Conservation (phyloP, 441 rosid species). For the Geranium incanum region DNA sequence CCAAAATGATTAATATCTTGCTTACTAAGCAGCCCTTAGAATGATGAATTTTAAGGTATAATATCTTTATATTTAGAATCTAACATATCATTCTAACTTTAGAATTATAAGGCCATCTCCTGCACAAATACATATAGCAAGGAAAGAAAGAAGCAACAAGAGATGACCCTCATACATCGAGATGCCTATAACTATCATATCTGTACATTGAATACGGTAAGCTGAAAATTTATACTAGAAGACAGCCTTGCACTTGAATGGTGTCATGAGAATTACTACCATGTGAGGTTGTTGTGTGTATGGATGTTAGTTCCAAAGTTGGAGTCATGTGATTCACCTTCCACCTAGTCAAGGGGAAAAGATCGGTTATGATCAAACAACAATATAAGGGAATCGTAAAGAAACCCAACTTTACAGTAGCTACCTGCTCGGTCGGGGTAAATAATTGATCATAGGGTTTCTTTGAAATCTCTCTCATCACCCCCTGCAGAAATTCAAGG, state of each 20-base stretch:
- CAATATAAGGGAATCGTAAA: background rate
- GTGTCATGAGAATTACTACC: conserved; percentile 6
- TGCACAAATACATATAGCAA: too few relatives aligned
- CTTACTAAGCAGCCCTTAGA: too few relatives aligned
- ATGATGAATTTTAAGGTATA: too few relatives aligned
- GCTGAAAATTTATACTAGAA: conserved; percentile 18
- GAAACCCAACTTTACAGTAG: background rate
- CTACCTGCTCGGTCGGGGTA: conserved; percentile 43
- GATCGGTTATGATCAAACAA: too few relatives aligned
- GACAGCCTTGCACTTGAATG: conserved; percentile 24
- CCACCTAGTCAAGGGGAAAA: conserved; percentile 31
- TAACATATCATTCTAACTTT: too few relatives aligned
- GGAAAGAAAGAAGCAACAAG: too few relatives aligned
- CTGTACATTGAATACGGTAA: conserved; percentile 44
- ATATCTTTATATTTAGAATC: too few relatives aligned
- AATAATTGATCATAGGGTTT: conserved; percentile 44
- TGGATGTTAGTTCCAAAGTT: conserved; percentile 37
- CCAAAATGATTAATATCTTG: too few relatives aligned
- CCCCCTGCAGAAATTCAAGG: conserved; percentile 33
- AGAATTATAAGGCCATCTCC: too few relatives aligned
- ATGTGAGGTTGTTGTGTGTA: conserved; percentile 27
- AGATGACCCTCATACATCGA: too few relatives aligned
- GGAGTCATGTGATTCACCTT: conserved; percentile 40
- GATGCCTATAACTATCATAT: conserved; percentile 25
- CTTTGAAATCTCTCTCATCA: conserved; percentile 58